Evolutionary conservation across 139 green algal species (phyloP), one percentile per base, ranked within the genome.

Genomic region (Picochlorum sp.): DNA sequence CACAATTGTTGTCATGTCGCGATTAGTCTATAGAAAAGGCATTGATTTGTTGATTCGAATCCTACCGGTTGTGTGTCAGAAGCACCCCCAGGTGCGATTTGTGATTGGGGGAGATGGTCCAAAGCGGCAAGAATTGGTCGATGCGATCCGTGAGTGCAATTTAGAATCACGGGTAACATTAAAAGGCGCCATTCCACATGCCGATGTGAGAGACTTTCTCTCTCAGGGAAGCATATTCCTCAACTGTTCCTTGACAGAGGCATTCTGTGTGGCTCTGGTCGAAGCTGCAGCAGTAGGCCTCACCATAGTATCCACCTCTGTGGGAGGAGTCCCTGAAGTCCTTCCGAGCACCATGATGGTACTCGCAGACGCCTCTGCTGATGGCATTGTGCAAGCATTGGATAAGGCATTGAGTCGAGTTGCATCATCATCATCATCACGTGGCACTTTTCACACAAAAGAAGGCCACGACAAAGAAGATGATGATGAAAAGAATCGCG

Each of bases 181-280:
- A 69, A 63, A 87, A 55, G 93, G 93, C 2, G 71, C 76, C 1
- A 85, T 98, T 11, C 74, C 79, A 1, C 89, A 92, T 52, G 78
- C 81, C 20, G 45, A 15, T 8, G 83, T 87, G 38, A 44, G 72
- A 6, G 20, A 49, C 4, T 66, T 92, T 49, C 75, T 93, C 47
- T 68, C 78, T 9, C 67, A 51, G 16, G 82, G 82, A 8, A 75
- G 92, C 62, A 79, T 97, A 31, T 96, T 96, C 66, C 70, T 97
- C 10, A 97, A 97, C 69, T 82, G 82, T 58, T 94, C 83, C 16
- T 78, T 98, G 7, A 98, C 93, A 1, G 93, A 98, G 62, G 89
- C 93, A 4, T 98, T 98, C 72, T 97, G 93, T 79, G 96, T 98
- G 74, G 89, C 93, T 4, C 87, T 98, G 18, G 81, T 97, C 16